Percentiles rank a stretch among this genome's conserved stretches.
Evolutionary conservation across 139 green algal species (phyloP).

Genomic region (Spirogloea muscicola): DNA sequence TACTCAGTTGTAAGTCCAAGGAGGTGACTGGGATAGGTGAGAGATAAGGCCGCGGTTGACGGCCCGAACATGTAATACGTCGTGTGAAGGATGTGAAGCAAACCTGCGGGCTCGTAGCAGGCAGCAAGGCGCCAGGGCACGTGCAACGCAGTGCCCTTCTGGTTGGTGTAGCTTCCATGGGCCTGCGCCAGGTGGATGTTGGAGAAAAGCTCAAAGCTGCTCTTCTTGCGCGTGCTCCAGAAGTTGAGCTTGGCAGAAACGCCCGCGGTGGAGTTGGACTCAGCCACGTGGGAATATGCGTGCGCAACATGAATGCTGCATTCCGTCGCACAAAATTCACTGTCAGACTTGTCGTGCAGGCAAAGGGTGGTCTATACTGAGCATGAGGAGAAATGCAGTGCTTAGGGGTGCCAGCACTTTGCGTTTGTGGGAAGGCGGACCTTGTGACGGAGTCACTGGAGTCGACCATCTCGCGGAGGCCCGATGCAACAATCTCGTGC

Average conservation of each 20-base stretch:
- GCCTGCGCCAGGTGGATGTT: conserved; percentile 33
- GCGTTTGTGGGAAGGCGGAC: too few relatives aligned
- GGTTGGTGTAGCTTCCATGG: conserved; percentile 27
- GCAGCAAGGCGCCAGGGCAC: conserved; percentile 16
- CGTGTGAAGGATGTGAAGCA: too few relatives aligned
- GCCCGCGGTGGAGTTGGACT: neutral
- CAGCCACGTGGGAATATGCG: conserved; percentile 21
- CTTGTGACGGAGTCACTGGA: conserved; percentile 8
- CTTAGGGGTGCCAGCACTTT: too few relatives aligned
- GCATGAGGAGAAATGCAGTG: too few relatives aligned
- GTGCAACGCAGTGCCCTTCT: conserved; percentile 28
- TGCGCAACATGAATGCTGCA: conserved; percentile 31
- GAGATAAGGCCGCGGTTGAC: too few relatives aligned
- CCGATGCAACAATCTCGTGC: conserved; percentile 12
- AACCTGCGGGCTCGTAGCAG: conserved; percentile 15
- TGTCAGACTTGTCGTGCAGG: too few relatives aligned
- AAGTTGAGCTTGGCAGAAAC: conserved; percentile 2
- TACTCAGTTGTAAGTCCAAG: too few relatives aligned
- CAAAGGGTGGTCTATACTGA: too few relatives aligned
- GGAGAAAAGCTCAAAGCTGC: conserved; percentile 28
- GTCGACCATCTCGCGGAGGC: conserved; percentile 13
- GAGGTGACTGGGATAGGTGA: too few relatives aligned
- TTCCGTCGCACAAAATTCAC: too few relatives aligned
- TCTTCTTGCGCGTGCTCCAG: conserved; percentile 36
- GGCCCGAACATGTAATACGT: too few relatives aligned